Evolutionary conservation across 2,329 filamentous ascomycete genomes (phyloP), one percentile per base, ranked within the genome.

Genomic region (Colletotrichum simmondsii): DNA sequence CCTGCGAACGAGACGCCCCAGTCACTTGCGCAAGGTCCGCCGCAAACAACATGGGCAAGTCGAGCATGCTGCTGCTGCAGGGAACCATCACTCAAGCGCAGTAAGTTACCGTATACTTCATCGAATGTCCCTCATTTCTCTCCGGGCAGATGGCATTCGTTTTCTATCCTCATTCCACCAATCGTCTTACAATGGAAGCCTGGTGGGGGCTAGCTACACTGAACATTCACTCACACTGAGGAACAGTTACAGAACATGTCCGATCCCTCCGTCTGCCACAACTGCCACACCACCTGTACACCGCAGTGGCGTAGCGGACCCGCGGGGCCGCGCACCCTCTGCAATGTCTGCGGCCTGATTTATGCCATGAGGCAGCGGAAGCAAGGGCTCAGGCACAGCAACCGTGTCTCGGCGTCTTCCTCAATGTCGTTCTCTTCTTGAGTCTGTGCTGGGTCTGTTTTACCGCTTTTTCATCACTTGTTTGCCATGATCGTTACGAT

Each of bases 361-460:
- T 22, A 57, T n/a, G 62, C 62, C 52, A 46, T 42, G 62, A 32
- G 62, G 52, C 53, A 56, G 52, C 62, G 62, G 22, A 65, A 57
- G 52, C 30, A 42, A 16, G 32, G 61, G 11, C 61, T 35, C 10
- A 12, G 22, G 8, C 32, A 52, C 10, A 64, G 61, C 46, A 64
- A 64, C 8, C 52, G 35, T 14, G 61, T 11, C 16, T 64, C 61
- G 46, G 28, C 61, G 12, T 54, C 61, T 16, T 64, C 42, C 1
- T 49, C 42, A 8, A 19, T 49, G 19, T 49, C 46, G 4, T 65
- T 26, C 10, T 8, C 32, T 22, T 57, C 49, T n/a, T 65, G 52
- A 57, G 19, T 5, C 4, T 14, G 7, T 32, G 32, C 11, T 5
- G 32, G 3, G 32, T 4, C 32, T 12, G 0, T 5, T 35, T 35